A percentile compares a stretch with the other conserved stretches of the same genome.
Conservation (phyloP, 2,329 filamentous ascomycete genomes). For the Epichloe bromicola region DNA sequence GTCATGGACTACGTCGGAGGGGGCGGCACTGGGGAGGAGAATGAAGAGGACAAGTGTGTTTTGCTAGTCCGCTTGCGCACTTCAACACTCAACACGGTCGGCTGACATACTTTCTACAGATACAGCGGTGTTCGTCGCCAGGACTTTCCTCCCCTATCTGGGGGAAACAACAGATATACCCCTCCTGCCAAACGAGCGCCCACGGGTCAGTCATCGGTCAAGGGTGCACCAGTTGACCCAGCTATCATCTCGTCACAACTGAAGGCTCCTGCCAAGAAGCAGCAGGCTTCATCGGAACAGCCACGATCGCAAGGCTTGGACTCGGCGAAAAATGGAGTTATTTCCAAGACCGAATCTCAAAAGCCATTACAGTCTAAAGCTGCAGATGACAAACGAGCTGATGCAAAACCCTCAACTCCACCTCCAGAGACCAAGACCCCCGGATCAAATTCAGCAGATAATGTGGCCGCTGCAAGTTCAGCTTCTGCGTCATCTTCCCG, state of each 20-base stretch:
- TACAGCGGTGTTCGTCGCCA: constrained; percentile 85
- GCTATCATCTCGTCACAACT: constrained; percentile 86
- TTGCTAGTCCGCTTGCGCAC: background rate
- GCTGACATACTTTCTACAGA: constrained; percentile 27
- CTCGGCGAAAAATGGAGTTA: constrained; percentile 17
- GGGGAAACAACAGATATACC: constrained; percentile 60
- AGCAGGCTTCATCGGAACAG: constrained; percentile 14
- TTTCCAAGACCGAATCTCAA: constrained; percentile 14
- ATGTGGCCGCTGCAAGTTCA: constrained; percentile 15
- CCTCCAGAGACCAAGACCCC: constrained; percentile 19
- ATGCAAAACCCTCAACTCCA: constrained; percentile 13
- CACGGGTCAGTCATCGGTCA: constrained; percentile 57
- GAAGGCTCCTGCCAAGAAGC: constrained; percentile 31
- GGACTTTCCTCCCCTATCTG: constrained; percentile 54
- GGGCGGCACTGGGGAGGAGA: constrained; percentile 51
- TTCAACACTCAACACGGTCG: background rate
- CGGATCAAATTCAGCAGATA: constrained; percentile 13
- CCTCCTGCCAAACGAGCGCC: constrained; percentile 79
- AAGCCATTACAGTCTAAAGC: constrained; percentile 18
- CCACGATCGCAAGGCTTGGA: constrained; percentile 13
- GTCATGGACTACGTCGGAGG: constrained; percentile 54
- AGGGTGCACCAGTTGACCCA: constrained; percentile 69
- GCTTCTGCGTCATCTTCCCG: constrained; percentile 26
- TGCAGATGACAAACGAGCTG: constrained; percentile 19
- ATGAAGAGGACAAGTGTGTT: constrained; percentile 81